Evolutionary conservation across 2,329 filamentous ascomycete genomes (phyloP).

Genomic region (Xylariaceae sp.): DNA sequence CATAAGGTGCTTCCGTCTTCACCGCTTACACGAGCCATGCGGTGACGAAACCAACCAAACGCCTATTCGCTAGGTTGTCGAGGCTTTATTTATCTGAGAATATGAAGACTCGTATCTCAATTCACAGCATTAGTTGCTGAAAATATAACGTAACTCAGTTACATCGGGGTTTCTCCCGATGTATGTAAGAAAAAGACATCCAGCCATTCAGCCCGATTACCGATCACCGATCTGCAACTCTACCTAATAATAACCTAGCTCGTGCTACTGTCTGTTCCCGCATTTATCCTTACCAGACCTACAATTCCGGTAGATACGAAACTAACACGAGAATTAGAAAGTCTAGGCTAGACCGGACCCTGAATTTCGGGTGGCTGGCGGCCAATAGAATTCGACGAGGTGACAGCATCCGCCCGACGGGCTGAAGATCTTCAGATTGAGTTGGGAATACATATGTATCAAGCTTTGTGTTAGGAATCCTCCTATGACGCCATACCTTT

Average conservation of each 20-base stretch:
- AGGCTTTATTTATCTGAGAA: conserved; percentile 13
- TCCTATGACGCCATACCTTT: no score
- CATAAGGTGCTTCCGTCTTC: conserved; percentile 16
- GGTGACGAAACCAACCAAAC: conserved; percentile 9
- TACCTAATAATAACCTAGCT: background rate
- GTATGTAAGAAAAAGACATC: background rate
- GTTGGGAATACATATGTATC: background rate
- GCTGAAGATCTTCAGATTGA: background rate
- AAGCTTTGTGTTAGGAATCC: no score
- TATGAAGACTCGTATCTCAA: background rate
- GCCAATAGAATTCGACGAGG: background rate
- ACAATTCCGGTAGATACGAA: conserved; percentile 7
- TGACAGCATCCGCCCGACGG: conserved; percentile 5
- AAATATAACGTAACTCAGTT: background rate
- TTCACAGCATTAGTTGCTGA: background rate
- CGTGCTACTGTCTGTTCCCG: conserved; percentile 9
- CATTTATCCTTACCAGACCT: conserved; percentile 9
- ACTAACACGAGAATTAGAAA: background rate
- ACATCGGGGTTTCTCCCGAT: background rate
- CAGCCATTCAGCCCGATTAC: background rate
- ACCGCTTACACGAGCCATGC: conserved; percentile 24
- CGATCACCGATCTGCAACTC: conserved; percentile 1
- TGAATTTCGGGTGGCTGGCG: background rate
- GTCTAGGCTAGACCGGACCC: background rate
- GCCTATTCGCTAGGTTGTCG: conserved; percentile 16